Percentiles rank a stretch among this genome's conserved stretches.
phyloP scores from a whole-genome alignment of 257 asterid species.

The Capsicum baccatum region DNA sequence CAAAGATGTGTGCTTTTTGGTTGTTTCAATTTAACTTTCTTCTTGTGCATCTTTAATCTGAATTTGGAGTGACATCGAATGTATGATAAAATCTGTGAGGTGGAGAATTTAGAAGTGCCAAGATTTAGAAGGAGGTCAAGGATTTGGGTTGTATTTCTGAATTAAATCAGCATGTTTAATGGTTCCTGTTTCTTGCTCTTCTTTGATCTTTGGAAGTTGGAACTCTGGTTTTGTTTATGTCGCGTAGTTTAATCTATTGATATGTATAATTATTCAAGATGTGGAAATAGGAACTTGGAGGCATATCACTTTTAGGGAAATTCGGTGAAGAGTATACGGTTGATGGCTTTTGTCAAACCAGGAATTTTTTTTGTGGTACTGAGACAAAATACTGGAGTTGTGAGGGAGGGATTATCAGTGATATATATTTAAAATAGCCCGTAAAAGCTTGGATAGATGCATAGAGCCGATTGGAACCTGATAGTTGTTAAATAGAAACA shows the following conservation, averaged over 20 bases:
- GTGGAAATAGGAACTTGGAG: conserved; percentile 13
- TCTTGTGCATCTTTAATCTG: conserved; percentile 1
- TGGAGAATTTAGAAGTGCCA: neutral
- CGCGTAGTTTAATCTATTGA: neutral
- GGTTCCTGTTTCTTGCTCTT: neutral
- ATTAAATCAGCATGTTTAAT: neutral
- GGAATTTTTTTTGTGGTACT: neutral
- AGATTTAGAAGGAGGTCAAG: neutral
- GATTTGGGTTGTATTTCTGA: neutral
- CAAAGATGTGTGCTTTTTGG: neutral
- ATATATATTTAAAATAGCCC: neutral
- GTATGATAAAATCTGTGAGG: neutral
- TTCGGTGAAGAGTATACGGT: neutral
- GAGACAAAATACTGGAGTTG: neutral
- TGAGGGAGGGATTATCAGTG: neutral
- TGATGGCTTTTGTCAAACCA: neutral
- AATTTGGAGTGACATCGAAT: neutral
- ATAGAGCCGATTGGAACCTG: neutral
- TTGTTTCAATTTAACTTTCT: neutral
- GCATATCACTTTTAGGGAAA: neutral
- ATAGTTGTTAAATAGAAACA: neutral
- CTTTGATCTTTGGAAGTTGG: neutral
- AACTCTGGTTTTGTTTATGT: neutral
- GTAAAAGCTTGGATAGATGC: neutral
- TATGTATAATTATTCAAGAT: neutral